Percentiles rank a stretch among this genome's conserved stretches.
These are phyloP conservation scores for Rosa lucieae DNA, from an alignment of 306 rosid genomes.

Conservation along the genomic window DNA sequence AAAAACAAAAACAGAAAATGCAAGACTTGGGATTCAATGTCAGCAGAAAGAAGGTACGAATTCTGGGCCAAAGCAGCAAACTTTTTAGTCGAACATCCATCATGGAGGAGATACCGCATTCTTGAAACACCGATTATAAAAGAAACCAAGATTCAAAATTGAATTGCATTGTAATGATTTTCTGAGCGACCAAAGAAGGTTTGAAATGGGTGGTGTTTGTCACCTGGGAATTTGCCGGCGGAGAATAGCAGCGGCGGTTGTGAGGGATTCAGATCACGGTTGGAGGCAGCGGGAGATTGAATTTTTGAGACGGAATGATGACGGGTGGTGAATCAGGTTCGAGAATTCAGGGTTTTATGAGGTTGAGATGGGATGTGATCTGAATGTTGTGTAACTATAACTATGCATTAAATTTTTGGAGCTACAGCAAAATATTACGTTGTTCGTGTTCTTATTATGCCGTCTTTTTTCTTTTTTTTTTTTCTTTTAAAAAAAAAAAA, in stretches of 20 bases:
- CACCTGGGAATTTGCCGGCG: conserved; percentile 17
- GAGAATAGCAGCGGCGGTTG: neutral
- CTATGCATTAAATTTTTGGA: conserved; percentile 1
- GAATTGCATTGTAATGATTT: neutral
- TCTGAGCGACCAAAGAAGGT: neutral
- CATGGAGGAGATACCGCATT: neutral
- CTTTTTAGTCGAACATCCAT: neutral
- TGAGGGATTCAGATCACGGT: neutral
- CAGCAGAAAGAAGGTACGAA: neutral
- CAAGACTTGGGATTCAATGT: neutral
- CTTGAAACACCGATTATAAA: neutral
- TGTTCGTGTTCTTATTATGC: neutral
- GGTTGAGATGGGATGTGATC: conserved; percentile 9
- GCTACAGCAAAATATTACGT: neutral
- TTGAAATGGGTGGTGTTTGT: neutral
- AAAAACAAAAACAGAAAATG: neutral
- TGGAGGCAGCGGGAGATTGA: neutral
- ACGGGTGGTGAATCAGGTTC: neutral
- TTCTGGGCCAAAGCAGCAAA: conserved; percentile 6
- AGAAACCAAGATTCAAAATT: neutral
- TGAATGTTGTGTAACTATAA: neutral
- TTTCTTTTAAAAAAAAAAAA: no score
- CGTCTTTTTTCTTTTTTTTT: no score
- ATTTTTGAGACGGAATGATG: neutral
- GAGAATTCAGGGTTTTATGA: conserved; percentile 22